Percentiles rank a stretch among this genome's conserved stretches.
Evolutionary conservation across 140 eudicot species (phyloP).

Genomic region (Senecio squalidus): DNA sequence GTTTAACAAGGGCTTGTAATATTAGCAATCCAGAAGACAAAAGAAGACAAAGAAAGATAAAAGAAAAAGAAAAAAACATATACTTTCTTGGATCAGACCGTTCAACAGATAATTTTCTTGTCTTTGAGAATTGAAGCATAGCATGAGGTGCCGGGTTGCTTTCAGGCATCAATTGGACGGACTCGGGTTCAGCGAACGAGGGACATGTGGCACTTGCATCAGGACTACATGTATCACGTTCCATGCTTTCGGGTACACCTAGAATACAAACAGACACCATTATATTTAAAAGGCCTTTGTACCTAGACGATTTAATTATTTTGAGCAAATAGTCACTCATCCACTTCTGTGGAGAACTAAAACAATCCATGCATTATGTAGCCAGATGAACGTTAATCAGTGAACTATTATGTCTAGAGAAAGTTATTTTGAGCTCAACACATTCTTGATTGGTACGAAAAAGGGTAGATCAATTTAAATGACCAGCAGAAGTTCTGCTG

Average conservation of each 20-base stretch:
- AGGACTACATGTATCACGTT: slow-evolving; percentile 59
- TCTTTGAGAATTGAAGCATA: slow-evolving; percentile 78
- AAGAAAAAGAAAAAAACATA: slow-evolving; percentile 8
- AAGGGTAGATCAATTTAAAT: too few species aligned
- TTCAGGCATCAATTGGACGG: slow-evolving; percentile 61
- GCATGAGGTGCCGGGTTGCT: slow-evolving; percentile 56
- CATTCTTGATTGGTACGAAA: background rate
- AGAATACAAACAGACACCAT: slow-evolving; percentile 1
- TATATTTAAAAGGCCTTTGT: background rate
- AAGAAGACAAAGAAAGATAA: too few species aligned
- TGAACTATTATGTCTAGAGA: background rate
- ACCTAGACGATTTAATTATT: background rate
- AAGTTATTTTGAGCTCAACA: background rate
- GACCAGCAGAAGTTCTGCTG: too few species aligned
- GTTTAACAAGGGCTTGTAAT: background rate
- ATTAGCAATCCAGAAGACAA: background rate
- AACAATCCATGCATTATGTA: background rate
- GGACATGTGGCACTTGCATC: slow-evolving; percentile 63
- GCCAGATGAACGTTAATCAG: background rate
- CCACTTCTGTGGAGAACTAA: background rate
- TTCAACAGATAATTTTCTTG: slow-evolving; percentile 78
- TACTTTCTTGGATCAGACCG: slow-evolving; percentile 83
- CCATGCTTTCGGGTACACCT: slow-evolving; percentile 42
- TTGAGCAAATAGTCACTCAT: background rate
- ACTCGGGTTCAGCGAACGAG: slow-evolving; percentile 68